A percentile compares a stretch with the other conserved stretches of the same genome.
These are phyloP conservation scores for Litsea cubeba DNA, from an alignment of 164 flowering plant species.

Conservation along the genomic window DNA sequence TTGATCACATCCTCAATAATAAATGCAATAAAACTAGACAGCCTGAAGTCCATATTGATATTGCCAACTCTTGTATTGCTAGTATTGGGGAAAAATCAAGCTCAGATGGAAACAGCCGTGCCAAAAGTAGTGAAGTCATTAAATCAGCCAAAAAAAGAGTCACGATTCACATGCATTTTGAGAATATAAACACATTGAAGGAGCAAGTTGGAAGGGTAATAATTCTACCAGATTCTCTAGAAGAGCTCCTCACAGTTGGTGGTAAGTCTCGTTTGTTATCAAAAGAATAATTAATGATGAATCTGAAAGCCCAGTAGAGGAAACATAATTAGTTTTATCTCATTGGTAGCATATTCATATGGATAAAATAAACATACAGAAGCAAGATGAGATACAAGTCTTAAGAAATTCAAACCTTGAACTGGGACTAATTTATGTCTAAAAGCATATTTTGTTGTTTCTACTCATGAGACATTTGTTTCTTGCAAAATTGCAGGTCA, in stretches of 20 bases:
- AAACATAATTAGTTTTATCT: neutral
- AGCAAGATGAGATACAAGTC: neutral
- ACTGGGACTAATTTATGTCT: neutral
- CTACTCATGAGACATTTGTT: constrained; percentile 13
- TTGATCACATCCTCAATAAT: constrained; percentile 7
- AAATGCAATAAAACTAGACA: constrained; percentile 14
- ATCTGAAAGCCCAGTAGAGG: constrained; percentile 18
- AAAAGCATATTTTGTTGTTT: constrained; percentile 7
- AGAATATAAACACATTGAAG: constrained; percentile 22
- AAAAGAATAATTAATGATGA: constrained; percentile 7
- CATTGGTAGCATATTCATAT: neutral
- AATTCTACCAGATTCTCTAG: constrained; percentile 67
- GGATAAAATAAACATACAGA: neutral
- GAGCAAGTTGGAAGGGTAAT: constrained; percentile 53
- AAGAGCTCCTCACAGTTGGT: constrained; percentile 65
- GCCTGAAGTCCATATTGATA: neutral
- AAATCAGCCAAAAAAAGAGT: constrained; percentile 52
- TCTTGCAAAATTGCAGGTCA: constrained; percentile 66
- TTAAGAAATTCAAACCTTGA: neutral
- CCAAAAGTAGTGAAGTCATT: constrained; percentile 11
- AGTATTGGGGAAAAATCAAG: constrained; percentile 10
- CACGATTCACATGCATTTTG: constrained; percentile 49
- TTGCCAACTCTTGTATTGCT: constrained; percentile 10
- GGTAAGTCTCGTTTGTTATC: constrained; percentile 44
- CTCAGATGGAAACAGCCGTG: constrained; percentile 19